phyloP scores from a whole-genome alignment of 2,329 filamentous ascomycete genomes.

The Cladorrhinum sp. region DNA sequence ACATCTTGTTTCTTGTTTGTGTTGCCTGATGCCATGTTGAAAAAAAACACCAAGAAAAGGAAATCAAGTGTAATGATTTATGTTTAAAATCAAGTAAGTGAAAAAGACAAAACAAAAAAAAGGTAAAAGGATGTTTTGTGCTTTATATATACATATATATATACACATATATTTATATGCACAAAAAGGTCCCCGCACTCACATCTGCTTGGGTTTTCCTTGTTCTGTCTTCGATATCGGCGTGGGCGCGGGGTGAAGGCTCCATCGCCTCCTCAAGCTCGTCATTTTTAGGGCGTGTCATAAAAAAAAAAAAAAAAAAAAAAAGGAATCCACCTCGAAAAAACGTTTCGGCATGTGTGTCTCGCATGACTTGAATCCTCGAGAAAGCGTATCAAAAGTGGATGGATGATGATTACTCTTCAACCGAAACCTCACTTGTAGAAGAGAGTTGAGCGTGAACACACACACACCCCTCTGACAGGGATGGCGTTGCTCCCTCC shows the following conservation, averaged over 20 bases:
- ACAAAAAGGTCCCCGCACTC: background rate
- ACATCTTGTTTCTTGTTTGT: background rate
- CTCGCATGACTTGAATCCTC: background rate
- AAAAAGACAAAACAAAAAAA: background rate
- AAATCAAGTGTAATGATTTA: background rate
- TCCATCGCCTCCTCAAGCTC: conserved; percentile 10
- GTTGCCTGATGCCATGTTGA: background rate
- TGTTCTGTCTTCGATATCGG: conserved; percentile 3
- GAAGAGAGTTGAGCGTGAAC: too few species aligned
- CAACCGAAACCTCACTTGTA: too few species aligned
- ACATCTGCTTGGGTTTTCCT: background rate
- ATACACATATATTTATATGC: background rate
- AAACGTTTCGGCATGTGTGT: background rate
- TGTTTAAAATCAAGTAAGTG: background rate
- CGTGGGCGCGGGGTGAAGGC: conserved; percentile 5
- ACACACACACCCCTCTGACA: too few species aligned
- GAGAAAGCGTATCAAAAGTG: background rate
- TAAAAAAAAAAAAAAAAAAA: background rate
- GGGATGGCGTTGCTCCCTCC: too few species aligned
- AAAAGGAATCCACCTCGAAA: background rate
- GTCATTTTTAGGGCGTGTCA: conserved; percentile 13
- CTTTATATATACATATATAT: background rate
- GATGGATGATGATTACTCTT: background rate
- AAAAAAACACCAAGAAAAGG: too few species aligned
- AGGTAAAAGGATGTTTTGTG: background rate